phyloP scores from a whole-genome alignment of 1,139 yeast species.

The Yamadazyma songkhlaensis region DNA sequence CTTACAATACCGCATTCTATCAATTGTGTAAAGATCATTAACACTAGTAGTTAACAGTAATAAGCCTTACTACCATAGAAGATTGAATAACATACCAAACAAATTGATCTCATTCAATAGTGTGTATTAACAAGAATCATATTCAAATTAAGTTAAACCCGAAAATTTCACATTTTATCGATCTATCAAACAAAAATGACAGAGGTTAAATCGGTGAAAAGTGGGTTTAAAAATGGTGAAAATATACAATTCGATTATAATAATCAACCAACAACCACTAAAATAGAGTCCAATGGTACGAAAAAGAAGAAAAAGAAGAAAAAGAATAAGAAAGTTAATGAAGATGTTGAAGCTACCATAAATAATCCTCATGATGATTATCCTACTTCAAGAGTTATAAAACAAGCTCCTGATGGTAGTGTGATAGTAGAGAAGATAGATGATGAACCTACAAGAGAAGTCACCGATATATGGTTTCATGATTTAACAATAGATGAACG shows the following conservation, averaged over 20 bases:
- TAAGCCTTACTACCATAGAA: no score
- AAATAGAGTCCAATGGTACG: slow-evolving; percentile 10
- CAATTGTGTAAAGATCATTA: slow-evolving; percentile 3
- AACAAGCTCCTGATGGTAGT: slow-evolving; percentile 71
- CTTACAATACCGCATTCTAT: slow-evolving; percentile 4
- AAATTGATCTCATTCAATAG: no score
- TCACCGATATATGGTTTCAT: slow-evolving; percentile 50
- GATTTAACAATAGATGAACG: slow-evolving; percentile 58
- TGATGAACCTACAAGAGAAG: slow-evolving; percentile 8
- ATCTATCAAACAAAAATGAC: slow-evolving; percentile 2
- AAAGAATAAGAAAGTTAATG: slow-evolving; percentile 20
- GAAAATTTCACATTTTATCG: no score
- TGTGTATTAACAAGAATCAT: no score
- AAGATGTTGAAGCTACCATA: slow-evolving; percentile 36
- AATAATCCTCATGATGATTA: slow-evolving; percentile 61
- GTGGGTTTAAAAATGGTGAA: slow-evolving; percentile 42
- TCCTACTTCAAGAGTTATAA: slow-evolving; percentile 70
- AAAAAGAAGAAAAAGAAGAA: slow-evolving; percentile 34
- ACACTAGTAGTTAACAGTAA: neutral
- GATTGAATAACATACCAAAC: no score
- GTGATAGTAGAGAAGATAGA: slow-evolving; percentile 57
- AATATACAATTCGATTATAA: slow-evolving; percentile 58
- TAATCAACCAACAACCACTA: neutral
- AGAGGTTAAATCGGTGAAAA: slow-evolving; percentile 2
- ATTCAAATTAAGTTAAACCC: no score